Percentiles rank a stretch among this genome's conserved stretches.
Conservation (phyloP, 768 basidiomycete genomes). For the Tylopilus rubrobrunneus region DNA sequence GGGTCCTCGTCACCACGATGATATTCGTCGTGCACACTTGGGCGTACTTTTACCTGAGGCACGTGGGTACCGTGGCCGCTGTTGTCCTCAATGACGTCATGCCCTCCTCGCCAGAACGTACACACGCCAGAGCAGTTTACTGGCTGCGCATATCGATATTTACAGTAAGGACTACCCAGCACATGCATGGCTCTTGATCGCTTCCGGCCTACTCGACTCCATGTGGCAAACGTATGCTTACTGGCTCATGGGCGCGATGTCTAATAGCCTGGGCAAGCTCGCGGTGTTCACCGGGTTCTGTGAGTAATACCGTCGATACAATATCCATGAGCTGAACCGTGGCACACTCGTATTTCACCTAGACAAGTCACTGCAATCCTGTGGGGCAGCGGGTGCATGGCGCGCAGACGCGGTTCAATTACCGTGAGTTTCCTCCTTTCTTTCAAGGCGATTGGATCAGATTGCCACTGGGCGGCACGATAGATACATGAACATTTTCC, state of each 20-base stretch:
- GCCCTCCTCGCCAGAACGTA: slow-evolving; percentile 33
- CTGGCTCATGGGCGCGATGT: slow-evolving; percentile 87
- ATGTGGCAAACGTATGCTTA: slow-evolving; percentile 86
- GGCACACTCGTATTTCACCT: not conserved
- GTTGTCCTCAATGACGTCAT: not conserved
- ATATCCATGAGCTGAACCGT: not conserved
- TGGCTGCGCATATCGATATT: slow-evolving; percentile 51
- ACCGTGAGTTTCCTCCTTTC: slow-evolving; percentile 46
- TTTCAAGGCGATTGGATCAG: not conserved
- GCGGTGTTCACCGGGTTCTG: slow-evolving; percentile 83
- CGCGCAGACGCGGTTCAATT: slow-evolving; percentile 57
- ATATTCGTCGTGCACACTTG: no score
- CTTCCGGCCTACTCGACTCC: slow-evolving; percentile 74
- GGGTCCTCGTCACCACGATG: no score
- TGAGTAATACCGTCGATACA: slow-evolving; percentile 33
- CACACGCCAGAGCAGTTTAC: slow-evolving; percentile 47
- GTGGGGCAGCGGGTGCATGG: slow-evolving; percentile 71
- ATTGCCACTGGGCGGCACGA: not conserved
- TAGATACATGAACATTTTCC: slow-evolving; percentile 67
- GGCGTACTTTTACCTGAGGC: slow-evolving; percentile 30
- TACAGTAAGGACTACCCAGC: slow-evolving; percentile 50
- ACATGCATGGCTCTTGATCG: slow-evolving; percentile 61
- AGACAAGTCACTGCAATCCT: slow-evolving; percentile 77
- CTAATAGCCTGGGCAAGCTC: slow-evolving; percentile 74
- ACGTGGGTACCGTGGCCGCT: slow-evolving; percentile 9